Evolutionary conservation across 208 protist species (phyloP).

Genomic region (Naegleria fowleri): DNA sequence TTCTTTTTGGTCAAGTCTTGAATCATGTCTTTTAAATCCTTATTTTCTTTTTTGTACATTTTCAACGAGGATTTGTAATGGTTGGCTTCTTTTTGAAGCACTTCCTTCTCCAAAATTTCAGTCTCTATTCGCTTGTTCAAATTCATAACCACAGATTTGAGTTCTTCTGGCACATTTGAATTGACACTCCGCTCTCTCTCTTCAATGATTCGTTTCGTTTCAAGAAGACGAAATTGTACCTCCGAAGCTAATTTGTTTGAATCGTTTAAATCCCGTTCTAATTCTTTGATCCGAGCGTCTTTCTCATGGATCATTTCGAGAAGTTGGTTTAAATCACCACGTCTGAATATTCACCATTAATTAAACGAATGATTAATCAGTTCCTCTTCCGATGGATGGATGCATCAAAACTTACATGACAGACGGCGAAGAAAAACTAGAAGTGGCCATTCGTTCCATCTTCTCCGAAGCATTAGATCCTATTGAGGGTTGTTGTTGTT

Average conservation of each 20-base stretch:
- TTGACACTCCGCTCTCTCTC: background rate
- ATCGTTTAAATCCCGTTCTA: background rate
- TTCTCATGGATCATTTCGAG: background rate
- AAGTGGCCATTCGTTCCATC: no score
- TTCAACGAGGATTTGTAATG: background rate
- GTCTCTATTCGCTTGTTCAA: background rate
- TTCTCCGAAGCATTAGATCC: background rate
- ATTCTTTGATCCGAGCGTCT: background rate
- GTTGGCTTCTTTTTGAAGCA: background rate
- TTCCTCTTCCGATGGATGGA: no score
- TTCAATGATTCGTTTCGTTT: background rate
- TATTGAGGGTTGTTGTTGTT: background rate
- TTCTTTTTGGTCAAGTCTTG: background rate
- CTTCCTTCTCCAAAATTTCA: background rate
- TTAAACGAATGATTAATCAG: no score
- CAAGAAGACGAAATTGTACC: background rate
- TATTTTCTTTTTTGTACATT: background rate
- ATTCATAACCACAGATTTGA: background rate
- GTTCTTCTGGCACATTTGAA: background rate
- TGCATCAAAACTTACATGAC: no score
- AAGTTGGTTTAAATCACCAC: background rate
- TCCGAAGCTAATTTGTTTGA: background rate
- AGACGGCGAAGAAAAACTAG: no score
- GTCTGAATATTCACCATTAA: no score
- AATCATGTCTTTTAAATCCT: background rate